Evolutionary conservation across 345 rosid genomes (phyloP), one percentile per base, ranked within the genome.

Genomic region (Nasturtium officinale): DNA sequence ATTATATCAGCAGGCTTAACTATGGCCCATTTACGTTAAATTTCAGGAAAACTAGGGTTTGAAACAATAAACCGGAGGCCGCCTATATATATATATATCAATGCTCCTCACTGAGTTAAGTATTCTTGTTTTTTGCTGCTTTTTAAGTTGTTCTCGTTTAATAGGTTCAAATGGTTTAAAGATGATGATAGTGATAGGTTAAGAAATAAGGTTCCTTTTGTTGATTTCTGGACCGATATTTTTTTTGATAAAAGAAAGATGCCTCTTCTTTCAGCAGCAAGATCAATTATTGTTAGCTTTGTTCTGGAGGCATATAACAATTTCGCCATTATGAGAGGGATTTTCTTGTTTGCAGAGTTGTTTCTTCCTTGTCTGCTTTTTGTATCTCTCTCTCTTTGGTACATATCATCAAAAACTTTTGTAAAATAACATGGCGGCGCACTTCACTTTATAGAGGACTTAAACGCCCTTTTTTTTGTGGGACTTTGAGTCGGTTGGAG

Each of bases 231-330:
- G 5, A n/a, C 18, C 9, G 40, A 17, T 45, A 15, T 3, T 46
- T 2, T 23, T 9, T 6, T 2, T 10, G 25, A n/a, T 23, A 23
- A 23, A 25, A 20, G 28, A 69, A 53, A 76, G 45, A 47, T 70
- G 87, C 89, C 91, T 82, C 87, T 40, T 79, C 87, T 87, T 85
- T 87, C 91, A 64, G 89, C 89, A 83, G 75, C 89, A 82, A 83
- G 73, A 82, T 83, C 46, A 46, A 64, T 83, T 61, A 87, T 85
- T 85, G 87, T 77, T 40, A 69, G 91, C 91, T 82, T 87, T 87
- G 91, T 87, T 87, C 89, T 85, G 57, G 87, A 63, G 87, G 89
- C 86, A 76, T 43, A 87, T 11, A 87, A 55, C 29, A 62, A 83
- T 62, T 58, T 18, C 20, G 16, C 48, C 69, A 8, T 45, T 69